Evolutionary conservation across 495 filamentous ascomycete species (phyloP), one percentile per base, ranked within the genome.

Genomic region (Xylaria bambusicola): DNA sequence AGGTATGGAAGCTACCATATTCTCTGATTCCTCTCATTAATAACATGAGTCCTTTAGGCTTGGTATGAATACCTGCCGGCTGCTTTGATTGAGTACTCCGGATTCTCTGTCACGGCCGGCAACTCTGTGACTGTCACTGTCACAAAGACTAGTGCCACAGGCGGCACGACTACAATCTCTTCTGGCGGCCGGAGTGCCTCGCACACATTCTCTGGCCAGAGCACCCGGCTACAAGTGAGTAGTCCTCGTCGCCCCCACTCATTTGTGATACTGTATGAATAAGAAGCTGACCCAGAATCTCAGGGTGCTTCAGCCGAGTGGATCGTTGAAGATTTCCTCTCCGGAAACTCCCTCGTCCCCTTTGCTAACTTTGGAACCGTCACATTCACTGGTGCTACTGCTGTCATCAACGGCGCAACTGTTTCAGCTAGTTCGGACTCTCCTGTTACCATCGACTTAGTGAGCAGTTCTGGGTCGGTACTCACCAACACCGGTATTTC

Each of bases 241-340:
- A n/a, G 26, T 53, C 15, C 20, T 38, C 15, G 35, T 7, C 10
- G 35, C 21, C 1, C 35, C 31, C 35, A 3, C 15, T 15, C 0
- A 17, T 41, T n/a, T n/a, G n/a, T n/a, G n/a, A 41, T 26, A 33
- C 1, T 36, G 18, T 38, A 17, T 41, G 20, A 17, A 53, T 26
- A 13, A 27, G 26, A 18, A 17, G 7, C 23, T 53, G 21, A 53
- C 50, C 20, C 21, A 12, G 23, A 17, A 7, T 41, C 7, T 6
- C 21, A 53, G 50, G 50, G 50, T 27, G 36, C 50, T 27, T 53
- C 50, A 62, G 84, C 80, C 9, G 85, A 88, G 56, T 88, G 84
- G 85, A 86, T 88, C 56, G 81, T 88, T 24, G 85, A 88, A 73
- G 84, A 87, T 56, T 87, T 82, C 62, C 71, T 80, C 55, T 66